phyloP scores from a whole-genome alignment of 2,329 filamentous ascomycete genomes.

The Aureobasidium sp. region DNA sequence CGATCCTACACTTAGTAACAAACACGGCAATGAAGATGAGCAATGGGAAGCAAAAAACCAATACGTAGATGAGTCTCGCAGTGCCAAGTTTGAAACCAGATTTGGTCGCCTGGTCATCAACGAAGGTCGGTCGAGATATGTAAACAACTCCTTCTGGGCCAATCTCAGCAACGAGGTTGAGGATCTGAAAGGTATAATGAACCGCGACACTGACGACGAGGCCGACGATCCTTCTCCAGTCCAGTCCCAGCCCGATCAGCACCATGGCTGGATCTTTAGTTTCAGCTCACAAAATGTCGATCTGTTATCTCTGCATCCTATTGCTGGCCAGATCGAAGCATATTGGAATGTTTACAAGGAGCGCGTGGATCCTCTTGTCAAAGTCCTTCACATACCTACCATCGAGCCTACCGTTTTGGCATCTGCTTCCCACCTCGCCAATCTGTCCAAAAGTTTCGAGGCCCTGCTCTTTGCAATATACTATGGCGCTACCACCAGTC shows the following conservation, averaged over 20 bases:
- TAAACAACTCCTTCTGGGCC: constrained; percentile 70
- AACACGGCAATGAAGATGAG: constrained; percentile 1
- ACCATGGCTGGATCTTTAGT: constrained; percentile 65
- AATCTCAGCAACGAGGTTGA: constrained; percentile 66
- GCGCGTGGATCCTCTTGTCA: constrained; percentile 65
- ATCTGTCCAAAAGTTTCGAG: constrained; percentile 50
- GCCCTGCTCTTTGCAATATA: constrained; percentile 56
- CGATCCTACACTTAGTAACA: background rate
- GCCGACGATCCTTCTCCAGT: constrained; percentile 42
- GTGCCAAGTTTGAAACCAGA: constrained; percentile 32
- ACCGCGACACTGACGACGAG: constrained; percentile 55
- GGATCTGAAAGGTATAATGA: constrained; percentile 54
- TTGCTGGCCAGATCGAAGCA: constrained; percentile 55
- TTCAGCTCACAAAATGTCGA: constrained; percentile 65
- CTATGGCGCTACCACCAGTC: constrained; percentile 48
- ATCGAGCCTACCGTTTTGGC: constrained; percentile 54
- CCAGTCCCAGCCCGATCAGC: constrained; percentile 38
- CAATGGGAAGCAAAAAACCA: background rate
- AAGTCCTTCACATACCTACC: constrained; percentile 62
- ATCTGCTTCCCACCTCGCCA: constrained; percentile 51
- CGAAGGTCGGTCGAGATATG: constrained; percentile 62
- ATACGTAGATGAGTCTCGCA: constrained; percentile 2
- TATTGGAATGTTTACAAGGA: constrained; percentile 66
- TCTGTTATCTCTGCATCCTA: constrained; percentile 55
- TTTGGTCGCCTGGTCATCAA: constrained; percentile 64